phyloP scores from a whole-genome alignment of 164 flowering plant genomes.

The Echeveria elegans region DNA sequence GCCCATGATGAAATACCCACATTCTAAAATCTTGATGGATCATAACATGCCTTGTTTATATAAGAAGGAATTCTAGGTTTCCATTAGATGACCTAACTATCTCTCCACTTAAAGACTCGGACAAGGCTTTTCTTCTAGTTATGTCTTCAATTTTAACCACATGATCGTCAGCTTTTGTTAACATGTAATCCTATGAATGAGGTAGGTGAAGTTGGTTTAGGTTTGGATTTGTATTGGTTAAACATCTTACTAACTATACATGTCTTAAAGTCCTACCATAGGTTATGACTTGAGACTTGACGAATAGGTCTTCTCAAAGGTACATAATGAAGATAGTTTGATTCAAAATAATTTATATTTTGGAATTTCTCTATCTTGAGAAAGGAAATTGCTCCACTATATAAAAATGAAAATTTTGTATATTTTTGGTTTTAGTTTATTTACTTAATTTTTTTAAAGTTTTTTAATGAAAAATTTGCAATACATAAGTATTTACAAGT shows the following conservation, averaged over 20 bases:
- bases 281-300: conserved; percentile 20
- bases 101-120: not conserved
- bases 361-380: too few relatives aligned
- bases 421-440: too few relatives aligned
- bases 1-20: not conserved
- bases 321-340: too few relatives aligned
- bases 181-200: not conserved
- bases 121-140: not conserved
- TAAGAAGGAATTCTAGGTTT: not conserved
- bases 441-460: too few relatives aligned
- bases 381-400: too few relatives aligned
- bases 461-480: too few relatives aligned
- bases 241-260: not conserved
- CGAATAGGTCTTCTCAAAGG: conserved; percentile 31
- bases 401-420: too few relatives aligned
- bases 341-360: too few relatives aligned
- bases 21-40: not conserved
- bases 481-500: too few relatives aligned
- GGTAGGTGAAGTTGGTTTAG: not conserved
- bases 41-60: not conserved
- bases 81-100: not conserved
- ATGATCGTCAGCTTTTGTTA: not conserved
- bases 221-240: too few relatives aligned
- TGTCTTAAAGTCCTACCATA: not conserved
- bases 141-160: not conserved